Conservation (phyloP, 164 flowering plant genomes). For the Paratinospora sagittata region DNA sequence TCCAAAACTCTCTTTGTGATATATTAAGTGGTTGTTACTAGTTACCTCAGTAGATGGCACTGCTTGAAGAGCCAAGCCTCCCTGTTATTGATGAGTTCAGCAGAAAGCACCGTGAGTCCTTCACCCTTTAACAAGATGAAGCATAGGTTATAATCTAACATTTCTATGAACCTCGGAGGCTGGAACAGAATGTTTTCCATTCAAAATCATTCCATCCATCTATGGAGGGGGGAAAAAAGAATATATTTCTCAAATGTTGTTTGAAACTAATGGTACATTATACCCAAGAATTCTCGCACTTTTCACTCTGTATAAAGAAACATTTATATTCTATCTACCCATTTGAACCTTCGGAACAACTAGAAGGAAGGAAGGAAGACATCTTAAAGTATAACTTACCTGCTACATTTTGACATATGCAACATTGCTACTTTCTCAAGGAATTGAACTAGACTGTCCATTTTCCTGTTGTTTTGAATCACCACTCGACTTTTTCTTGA, state of each 20-base stretch:
- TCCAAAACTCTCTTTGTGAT: background rate
- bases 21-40: no score
- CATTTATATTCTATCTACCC: background rate
- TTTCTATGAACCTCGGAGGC: no score
- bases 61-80: no score
- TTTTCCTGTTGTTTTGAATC: constrained; percentile 28
- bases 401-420: background rate
- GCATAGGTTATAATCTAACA: no score
- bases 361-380: no score
- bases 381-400: background rate
- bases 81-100: no score
- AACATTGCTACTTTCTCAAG: background rate
- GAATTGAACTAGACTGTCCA: constrained; percentile 31
- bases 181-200: no score
- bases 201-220: background rate
- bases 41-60: no score
- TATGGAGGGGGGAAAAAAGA: background rate
- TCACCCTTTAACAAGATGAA: no score
- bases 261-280: background rate
- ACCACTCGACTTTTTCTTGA: constrained; percentile 26
- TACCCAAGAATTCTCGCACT: background rate
- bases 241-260: background rate
- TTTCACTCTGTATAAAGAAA: background rate
- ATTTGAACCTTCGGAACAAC: background rate
- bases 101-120: no score